Evolutionary conservation across 305 asterid genomes (phyloP).

Genomic region (Fraxinus baroniana): DNA sequence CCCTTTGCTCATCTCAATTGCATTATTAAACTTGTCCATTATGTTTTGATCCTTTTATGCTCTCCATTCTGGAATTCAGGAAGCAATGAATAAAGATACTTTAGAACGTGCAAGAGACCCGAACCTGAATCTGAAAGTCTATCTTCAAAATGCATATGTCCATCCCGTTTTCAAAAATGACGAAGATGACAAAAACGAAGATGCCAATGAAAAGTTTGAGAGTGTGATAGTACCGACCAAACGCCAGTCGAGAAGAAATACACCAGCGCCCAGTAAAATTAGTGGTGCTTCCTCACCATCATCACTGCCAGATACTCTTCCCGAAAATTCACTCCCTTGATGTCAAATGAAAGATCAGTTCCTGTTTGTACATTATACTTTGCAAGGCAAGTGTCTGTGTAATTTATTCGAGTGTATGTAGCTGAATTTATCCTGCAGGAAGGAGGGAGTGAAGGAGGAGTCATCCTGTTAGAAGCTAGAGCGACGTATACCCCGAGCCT

Average conservation of each 20-base stretch:
- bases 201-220: conserved; percentile 18
- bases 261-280: conserved; percentile 48
- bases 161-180: conserved; percentile 70
- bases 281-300: conserved; percentile 48
- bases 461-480: conserved; percentile 1
- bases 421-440: neutral
- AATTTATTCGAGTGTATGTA: conserved; percentile 23
- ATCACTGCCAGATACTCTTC: conserved; percentile 41
- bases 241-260: conserved; percentile 49
- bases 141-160: conserved; percentile 56
- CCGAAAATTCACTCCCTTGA: conserved; percentile 27
- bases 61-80: conserved; percentile 29
- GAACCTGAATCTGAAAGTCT: conserved; percentile 54
- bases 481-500: neutral
- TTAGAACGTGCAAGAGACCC: conserved; percentile 73
- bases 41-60: neutral
- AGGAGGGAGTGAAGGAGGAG: neutral
- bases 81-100: conserved; percentile 78
- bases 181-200: conserved; percentile 43
- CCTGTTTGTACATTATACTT: conserved; percentile 8
- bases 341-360: conserved; percentile 2
- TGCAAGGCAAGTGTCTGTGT: conserved; percentile 20
- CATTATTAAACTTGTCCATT: neutral
- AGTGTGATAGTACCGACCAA: conserved; percentile 41
- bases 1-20: neutral